Base-by-base conservation (phyloP, 2,329 filamentous ascomycete species). In the Nemania bipapillata region DNA sequence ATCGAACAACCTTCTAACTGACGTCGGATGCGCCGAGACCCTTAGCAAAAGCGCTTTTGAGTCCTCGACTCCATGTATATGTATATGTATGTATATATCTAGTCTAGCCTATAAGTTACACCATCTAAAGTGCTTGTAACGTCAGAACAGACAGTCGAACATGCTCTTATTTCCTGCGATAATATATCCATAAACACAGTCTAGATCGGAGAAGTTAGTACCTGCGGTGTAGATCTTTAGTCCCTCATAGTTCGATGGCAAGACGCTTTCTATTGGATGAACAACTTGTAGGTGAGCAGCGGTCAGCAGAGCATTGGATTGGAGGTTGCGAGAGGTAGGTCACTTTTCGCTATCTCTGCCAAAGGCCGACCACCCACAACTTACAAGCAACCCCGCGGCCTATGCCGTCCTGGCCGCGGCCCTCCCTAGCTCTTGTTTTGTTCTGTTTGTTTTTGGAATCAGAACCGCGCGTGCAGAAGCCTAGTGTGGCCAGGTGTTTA, bases 141-240 rank as follows among this genome's bases (percentile, higher is more conserved):
- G 17, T 24, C 40, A 28, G 26, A 54, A 53, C 47, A 15, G 35
- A 22, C 12, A 42, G 35, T 45, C 30, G 12, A 24, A 47, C 28
- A 24, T 49, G 20, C 2, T 40, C 57, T 40, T 55, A 56, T 40
- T 42, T 56, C 61, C 61, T 35, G 42, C 68, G 60, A 71, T 47
- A 66, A 59, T 35, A 57, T 54, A 62, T 22, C 17, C 5, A 20
- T 17, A 45, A 59, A 45, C 20, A 47, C 22, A 32, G n/a, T n/a
- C n/a, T 65, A 32, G 60, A 11, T 54, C 17, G 2, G 30, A 22
- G 35, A 3, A 3, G 28, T 37, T 65, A 68, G 63, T 72, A 72
- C 64, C 72, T 74, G 73, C 73, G 75, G 75, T 77, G 75, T 70
- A 76, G 74, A 75, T 74, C 58, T 65, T 52, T 53, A 53, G 50